These are phyloP conservation scores for Tetrahymena thermophila DNA, from an alignment of 73 alveolate genomes.

Conservation along the genomic window DNA sequence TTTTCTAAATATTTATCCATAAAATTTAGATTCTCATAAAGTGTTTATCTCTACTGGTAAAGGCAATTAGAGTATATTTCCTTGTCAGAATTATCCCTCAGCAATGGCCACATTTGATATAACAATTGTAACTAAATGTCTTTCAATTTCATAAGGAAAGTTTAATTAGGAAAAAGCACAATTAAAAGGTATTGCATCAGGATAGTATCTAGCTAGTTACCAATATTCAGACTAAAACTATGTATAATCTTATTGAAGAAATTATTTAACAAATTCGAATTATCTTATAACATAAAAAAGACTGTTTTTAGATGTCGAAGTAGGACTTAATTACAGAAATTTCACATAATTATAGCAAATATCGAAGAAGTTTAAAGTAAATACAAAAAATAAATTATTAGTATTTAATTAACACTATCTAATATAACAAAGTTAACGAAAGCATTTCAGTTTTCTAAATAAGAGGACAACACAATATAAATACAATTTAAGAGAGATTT, in stretches of 20 bases:
- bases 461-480: background rate
- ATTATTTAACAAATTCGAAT: too few species aligned
- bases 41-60: background rate
- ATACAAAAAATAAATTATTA: too few species aligned
- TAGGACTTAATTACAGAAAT: background rate
- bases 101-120: background rate
- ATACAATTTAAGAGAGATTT: background rate
- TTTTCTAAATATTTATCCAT: background rate
- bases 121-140: background rate
- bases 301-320: background rate
- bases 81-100: background rate
- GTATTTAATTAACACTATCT: too few species aligned
- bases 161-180: background rate
- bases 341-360: background rate
- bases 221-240: too few species aligned
- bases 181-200: background rate
- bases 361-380: background rate
- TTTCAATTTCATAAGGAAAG: background rate
- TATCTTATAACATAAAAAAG: background rate
- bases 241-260: background rate
- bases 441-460: background rate
- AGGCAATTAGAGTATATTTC: background rate
- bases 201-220: background rate
- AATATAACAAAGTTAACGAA: background rate
- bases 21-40: background rate